Evolutionary conservation across 441 rosid genomes (phyloP).

Genomic region (Erodium trifolium): DNA sequence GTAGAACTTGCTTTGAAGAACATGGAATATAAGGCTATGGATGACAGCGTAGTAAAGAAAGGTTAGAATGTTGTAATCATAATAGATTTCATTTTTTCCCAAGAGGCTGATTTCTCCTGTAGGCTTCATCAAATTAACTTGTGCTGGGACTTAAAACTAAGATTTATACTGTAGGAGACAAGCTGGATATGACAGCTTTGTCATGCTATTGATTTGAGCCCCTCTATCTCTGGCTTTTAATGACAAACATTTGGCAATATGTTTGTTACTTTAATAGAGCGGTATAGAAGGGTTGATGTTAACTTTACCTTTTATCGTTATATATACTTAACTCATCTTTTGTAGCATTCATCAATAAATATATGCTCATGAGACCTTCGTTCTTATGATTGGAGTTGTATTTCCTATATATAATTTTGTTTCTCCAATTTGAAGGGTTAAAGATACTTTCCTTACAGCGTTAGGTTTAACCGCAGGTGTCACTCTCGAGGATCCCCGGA

Average conservation of each 20-base stretch:
- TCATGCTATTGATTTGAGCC: slow-evolving; percentile 8
- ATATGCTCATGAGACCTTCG: neutral
- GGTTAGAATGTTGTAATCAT: slow-evolving; percentile 36
- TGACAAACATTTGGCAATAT: neutral
- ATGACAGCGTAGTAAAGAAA: slow-evolving; percentile 88
- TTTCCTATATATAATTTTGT: neutral
- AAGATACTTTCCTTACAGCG: slow-evolving; percentile 13
- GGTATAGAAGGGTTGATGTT: neutral
- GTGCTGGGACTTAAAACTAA: slow-evolving; percentile 10
- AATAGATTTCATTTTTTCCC: slow-evolving; percentile 8
- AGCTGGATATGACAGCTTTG: neutral
- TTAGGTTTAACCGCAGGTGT: slow-evolving; percentile 64
- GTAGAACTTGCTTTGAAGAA: slow-evolving; percentile 99
- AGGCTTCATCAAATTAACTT: neutral
- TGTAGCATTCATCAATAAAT: neutral
- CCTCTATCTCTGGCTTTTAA: neutral
- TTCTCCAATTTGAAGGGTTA: slow-evolving; percentile 5
- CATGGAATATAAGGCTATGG: slow-evolving; percentile 99
- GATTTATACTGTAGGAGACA: neutral
- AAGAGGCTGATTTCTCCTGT: neutral
- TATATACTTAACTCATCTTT: neutral
- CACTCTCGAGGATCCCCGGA: slow-evolving; percentile 92
- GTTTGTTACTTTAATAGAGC: neutral
- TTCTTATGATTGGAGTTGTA: neutral
- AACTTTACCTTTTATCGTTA: neutral